Evolutionary conservation across 1,284 basidiomycete species (phyloP), one percentile per base, ranked within the genome.

Genomic region (Boletus sp.): DNA sequence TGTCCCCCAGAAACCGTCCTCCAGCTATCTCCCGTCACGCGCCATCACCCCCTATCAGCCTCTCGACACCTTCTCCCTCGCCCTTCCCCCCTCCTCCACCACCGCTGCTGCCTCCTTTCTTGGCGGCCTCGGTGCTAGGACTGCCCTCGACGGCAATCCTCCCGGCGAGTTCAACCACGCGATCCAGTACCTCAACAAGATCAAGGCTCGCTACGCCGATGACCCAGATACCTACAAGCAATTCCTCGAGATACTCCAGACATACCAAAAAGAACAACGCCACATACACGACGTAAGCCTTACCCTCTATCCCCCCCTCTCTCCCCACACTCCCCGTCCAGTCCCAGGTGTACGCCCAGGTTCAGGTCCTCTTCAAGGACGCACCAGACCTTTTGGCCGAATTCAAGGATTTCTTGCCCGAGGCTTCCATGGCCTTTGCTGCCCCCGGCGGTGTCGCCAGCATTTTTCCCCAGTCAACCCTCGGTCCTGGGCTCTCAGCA

Each of bases 141-240:
- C 69, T 34, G 60, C 64, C 8, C 63, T 69, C 38, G 73, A 75
- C 54, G 69, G 70, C 52, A 72, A 76, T 48, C 73, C 75, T 5
- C 65, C 73, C 4, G 78, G 73, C 46, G 94, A 98, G 66, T 98
- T 99, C 75, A 94, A 97, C 68, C 93, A 95, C 65, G 96, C 96
- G 19, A 98, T 99, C 58, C 87, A 92, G 60, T 99, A 95, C 67
- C 85, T 99, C 59, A 98, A 98, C 79, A 95, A 94, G 77, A 99
- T 99, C 75, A 99, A 99, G 74, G 85, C 86, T 38, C 84, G 94
- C 41, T 99, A 90, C 70, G 75, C 83, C n/a, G 84, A 88, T 54
- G 93, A 97, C 57, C 85, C 88, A 19, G 91, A 95, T 60, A 95
- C 89, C 37, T 99, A 99, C 77, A 98, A 98, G 72, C 88, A 93